Evolutionary conservation across 2,329 filamentous ascomycete genomes (phyloP), one percentile per base, ranked within the genome.

Genomic region (Pseudogymnoascus sp.): DNA sequence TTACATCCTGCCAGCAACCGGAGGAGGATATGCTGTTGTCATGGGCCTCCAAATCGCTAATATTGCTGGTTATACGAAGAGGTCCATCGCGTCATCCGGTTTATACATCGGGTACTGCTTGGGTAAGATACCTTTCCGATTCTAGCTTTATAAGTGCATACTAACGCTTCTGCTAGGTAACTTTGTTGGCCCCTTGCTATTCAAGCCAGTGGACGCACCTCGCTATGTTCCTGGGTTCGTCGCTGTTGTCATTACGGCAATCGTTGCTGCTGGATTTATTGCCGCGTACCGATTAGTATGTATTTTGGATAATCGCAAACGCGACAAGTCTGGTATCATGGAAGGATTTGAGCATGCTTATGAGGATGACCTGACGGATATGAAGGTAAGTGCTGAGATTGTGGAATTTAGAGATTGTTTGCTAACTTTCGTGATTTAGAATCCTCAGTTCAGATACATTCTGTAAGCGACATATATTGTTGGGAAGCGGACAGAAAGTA

Each of bases 91-190:
- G 4, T 75, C 75, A n/a, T 78, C 78, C 31, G 69, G 81, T 63
- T 72, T 82, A 65, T 76, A 75, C 46, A 78, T 77, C 28, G 77
- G 77, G 18, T 82, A 82, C 66, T 80, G 78, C 0, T 69, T 82
- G 5, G 80, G 79, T 18, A 83, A 81, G 69, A 80, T 84, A 64
- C 82, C 83, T 66, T 80, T 80, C 0, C 81, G 80, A n/a, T 60
- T 16, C 6, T 42, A 25, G 12, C 6, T 42, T 56, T 56, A 23
- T 25, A 5, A 5, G 8, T 37, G 9, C 11, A 9, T 31, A n/a
- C 14, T 43, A 23, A 53, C 16, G 8, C 12, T 56, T 53, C 34
- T 23, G 3, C 18, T 43, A 43, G 49, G 60, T 28, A 60, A 60
- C 14, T 31, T 34, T 63, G 28, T 78, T n/a, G 78, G 77, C 0